A percentile compares a stretch with the other conserved stretches of the same genome.
Evolutionary conservation across 768 basidiomycete species (phyloP).

Genomic region (Daedalea quercina): DNA sequence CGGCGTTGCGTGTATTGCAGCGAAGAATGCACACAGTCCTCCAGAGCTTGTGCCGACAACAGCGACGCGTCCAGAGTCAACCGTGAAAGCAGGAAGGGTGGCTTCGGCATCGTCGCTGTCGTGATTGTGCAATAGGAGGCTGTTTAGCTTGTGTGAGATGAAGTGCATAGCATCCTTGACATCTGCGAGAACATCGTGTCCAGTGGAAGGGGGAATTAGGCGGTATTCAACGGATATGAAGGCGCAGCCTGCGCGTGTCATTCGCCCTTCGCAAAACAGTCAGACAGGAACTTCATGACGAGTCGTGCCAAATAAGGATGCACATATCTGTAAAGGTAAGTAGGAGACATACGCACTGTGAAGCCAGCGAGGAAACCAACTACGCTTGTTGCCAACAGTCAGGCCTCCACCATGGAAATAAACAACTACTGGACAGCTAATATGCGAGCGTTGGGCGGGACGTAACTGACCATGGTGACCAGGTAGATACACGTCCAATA

Average conservation of each 20-base stretch:
- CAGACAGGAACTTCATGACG: not conserved
- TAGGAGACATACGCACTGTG: constrained; percentile 34
- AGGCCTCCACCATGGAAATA: constrained; percentile 52
- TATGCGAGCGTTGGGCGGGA: too few relatives aligned
- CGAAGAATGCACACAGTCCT: constrained; percentile 57
- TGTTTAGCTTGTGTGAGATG: constrained; percentile 24
- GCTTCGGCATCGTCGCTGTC: not conserved
- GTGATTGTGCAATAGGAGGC: not conserved
- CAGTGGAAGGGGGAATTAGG: constrained; percentile 45
- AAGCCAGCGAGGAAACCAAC: constrained; percentile 67
- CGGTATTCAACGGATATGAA: constrained; percentile 63
- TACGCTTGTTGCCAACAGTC: constrained; percentile 47
- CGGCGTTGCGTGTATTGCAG: constrained; percentile 45
- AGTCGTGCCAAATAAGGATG: not conserved
- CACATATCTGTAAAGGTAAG: not conserved
- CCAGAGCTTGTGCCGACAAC: constrained; percentile 57
- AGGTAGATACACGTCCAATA: constrained; percentile 30
- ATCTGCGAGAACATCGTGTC: constrained; percentile 52
- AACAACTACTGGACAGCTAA: constrained; percentile 19
- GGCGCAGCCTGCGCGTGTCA: constrained; percentile 38
- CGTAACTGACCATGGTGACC: constrained; percentile 31
- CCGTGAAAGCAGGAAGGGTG: constrained; percentile 17
- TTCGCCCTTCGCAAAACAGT: constrained; percentile 32
- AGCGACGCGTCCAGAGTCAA: constrained; percentile 40
- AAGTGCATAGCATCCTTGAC: constrained; percentile 50